Evolutionary conservation across 2,329 filamentous ascomycete species (phyloP).

Genomic region (Aspergillus ustus): DNA sequence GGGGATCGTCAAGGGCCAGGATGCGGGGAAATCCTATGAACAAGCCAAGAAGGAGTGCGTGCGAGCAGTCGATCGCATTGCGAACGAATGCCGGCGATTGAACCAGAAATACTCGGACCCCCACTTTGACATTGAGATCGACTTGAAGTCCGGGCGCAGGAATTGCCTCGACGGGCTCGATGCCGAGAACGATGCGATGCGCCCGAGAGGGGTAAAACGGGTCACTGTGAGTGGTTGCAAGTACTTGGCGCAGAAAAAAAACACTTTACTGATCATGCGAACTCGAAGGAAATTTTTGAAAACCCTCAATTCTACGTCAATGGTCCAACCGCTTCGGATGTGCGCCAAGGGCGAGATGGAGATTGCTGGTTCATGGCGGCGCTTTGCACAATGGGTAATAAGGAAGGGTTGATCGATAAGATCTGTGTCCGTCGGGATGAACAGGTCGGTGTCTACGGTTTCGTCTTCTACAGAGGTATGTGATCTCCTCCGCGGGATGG

Average conservation of each 20-base stretch:
- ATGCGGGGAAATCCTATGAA: constrained; percentile 70
- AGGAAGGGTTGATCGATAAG: constrained; percentile 70
- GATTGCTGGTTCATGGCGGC: constrained; percentile 89
- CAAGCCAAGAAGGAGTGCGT: constrained; percentile 72
- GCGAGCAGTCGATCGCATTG: constrained; percentile 62
- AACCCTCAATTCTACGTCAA: constrained; percentile 77
- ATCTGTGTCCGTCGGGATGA: constrained; percentile 76
- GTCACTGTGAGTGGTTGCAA: constrained; percentile 56
- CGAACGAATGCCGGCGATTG: constrained; percentile 69
- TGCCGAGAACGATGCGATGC: constrained; percentile 43
- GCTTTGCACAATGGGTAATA: constrained; percentile 76
- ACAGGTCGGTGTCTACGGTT: constrained; percentile 79
- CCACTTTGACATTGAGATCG: constrained; percentile 83
- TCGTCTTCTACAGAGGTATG: constrained; percentile 74
- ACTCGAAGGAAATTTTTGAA: constrained; percentile 73
- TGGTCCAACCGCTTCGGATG: constrained; percentile 75
- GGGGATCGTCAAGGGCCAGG: constrained; percentile 59
- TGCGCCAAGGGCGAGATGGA: constrained; percentile 76
- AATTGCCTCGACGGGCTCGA: constrained; percentile 59
- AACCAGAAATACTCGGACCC: constrained; percentile 87
- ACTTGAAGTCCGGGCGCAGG: constrained; percentile 64
- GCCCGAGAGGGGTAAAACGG: constrained; percentile 75
- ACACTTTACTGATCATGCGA: not conserved
- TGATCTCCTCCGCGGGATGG: not conserved
- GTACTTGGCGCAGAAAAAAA: constrained; percentile 20